phyloP scores from a whole-genome alignment of 2,329 filamentous ascomycete species.

The Aspergillus glaucus region DNA sequence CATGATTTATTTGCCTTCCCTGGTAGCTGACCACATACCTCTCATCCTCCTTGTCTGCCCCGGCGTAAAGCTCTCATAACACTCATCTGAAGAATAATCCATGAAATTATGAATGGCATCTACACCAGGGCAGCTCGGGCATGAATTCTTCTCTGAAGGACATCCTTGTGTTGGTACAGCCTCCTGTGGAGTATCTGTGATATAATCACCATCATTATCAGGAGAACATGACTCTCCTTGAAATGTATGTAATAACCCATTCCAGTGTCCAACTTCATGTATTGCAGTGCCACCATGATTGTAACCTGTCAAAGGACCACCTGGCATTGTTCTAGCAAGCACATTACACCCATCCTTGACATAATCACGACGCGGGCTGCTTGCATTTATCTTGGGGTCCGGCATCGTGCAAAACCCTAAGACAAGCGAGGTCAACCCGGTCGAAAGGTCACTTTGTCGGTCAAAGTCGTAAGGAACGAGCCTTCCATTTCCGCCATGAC shows the following conservation, averaged over 20 bases:
- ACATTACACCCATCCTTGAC: constrained; percentile 52
- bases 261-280: constrained; percentile 45
- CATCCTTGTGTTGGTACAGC: constrained; percentile 56
- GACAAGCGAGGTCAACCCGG: constrained; percentile 27
- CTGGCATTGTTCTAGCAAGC: constrained; percentile 52
- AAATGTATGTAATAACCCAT: constrained; percentile 42
- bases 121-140: constrained; percentile 38
- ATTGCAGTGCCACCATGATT: constrained; percentile 41
- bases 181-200: constrained; percentile 41
- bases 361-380: constrained; percentile 36
- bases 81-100: constrained; percentile 54
- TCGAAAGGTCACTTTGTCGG: constrained; percentile 7
- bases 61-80: constrained; percentile 48
- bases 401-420: constrained; percentile 52
- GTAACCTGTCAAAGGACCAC: constrained; percentile 45
- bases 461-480: constrained; percentile 21
- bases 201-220: constrained; percentile 36
- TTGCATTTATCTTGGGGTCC: constrained; percentile 33
- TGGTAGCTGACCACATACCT: constrained; percentile 44
- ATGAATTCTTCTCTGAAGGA: constrained; percentile 46
- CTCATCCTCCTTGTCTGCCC: constrained; percentile 47
- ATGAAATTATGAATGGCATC: constrained; percentile 56
- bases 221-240: constrained; percentile 32
- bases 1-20: constrained; percentile 26
- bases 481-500: constrained; percentile 16